These are phyloP conservation scores for Amanita molliuscula DNA, from an alignment of 768 basidiomycete species.

Conservation along the genomic window DNA sequence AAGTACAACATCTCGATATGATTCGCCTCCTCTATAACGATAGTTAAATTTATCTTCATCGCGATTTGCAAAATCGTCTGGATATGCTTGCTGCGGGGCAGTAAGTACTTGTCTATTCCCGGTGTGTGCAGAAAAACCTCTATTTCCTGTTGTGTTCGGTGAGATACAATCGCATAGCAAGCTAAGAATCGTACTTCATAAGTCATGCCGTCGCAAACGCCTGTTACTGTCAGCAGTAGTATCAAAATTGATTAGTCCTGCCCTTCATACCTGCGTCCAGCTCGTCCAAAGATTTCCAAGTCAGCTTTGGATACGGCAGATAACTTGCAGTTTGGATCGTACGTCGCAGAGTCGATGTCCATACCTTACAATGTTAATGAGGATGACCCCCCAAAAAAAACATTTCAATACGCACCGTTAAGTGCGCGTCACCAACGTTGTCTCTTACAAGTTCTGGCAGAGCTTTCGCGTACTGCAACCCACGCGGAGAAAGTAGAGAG, in stretches of 20 bases:
- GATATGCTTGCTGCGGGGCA: constrained; percentile 67
- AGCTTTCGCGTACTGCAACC: constrained; percentile 76
- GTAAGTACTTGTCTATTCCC: background rate
- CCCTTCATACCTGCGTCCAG: constrained; percentile 68
- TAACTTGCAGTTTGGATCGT: constrained; percentile 85
- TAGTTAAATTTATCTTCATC: constrained; percentile 99
- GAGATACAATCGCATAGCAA: background rate
- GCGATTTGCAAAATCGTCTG: constrained; percentile 95
- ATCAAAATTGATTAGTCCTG: background rate
- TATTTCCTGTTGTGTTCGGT: constrained; percentile 51
- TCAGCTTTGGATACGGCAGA: constrained; percentile 83
- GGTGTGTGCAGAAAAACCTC: constrained; percentile 40
- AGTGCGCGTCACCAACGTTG: constrained; percentile 79
- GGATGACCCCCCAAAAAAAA: background rate
- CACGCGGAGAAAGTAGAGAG: constrained; percentile 73
- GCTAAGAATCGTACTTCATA: constrained; percentile 45
- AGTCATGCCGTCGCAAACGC: constrained; percentile 99
- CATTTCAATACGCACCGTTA: constrained; percentile 53
- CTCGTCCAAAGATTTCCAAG: constrained; percentile 98
- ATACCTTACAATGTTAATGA: constrained; percentile 46
- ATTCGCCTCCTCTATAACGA: constrained; percentile 94
- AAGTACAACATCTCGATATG: constrained; percentile 93
- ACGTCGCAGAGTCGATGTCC: constrained; percentile 95
- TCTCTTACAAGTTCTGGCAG: constrained; percentile 82
- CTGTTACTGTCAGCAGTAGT: constrained; percentile 12